Percentiles rank a stretch among this genome's conserved stretches.
phyloP scores from a whole-genome alignment of 2,329 filamentous ascomycete species.

The Pyrenophora teres region DNA sequence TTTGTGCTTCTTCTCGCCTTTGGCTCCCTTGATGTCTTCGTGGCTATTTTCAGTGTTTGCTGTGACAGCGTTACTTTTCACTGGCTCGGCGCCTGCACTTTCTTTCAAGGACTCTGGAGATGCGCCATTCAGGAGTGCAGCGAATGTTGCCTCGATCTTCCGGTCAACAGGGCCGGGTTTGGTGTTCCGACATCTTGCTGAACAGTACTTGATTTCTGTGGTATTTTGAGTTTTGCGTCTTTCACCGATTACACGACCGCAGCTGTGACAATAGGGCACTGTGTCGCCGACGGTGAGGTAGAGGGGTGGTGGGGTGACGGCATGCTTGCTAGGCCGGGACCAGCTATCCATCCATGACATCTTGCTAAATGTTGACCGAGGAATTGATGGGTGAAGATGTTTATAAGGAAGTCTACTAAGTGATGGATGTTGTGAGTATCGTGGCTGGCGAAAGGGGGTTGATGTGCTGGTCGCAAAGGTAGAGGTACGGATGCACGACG shows the following conservation, averaged over 20 bases:
- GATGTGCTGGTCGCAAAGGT: constrained; percentile 7
- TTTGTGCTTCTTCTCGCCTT: constrained; percentile 27
- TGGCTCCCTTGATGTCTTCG: neutral
- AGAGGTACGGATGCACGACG: constrained; percentile 28
- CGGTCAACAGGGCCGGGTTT: constrained; percentile 58
- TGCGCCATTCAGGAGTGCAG: constrained; percentile 46
- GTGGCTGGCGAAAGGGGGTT: neutral
- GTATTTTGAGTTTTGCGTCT: constrained; percentile 39
- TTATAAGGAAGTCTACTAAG: neutral
- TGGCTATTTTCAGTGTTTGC: neutral
- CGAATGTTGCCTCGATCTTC: constrained; percentile 59
- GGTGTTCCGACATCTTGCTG: constrained; percentile 57
- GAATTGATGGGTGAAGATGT: neutral
- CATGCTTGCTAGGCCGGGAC: constrained; percentile 50
- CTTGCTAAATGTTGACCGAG: constrained; percentile 15
- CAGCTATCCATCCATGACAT: constrained; percentile 59
- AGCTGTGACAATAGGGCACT: constrained; percentile 62
- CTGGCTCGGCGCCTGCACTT: constrained; percentile 1
- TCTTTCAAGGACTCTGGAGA: constrained; percentile 38
- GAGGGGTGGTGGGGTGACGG: constrained; percentile 56
- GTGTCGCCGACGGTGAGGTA: constrained; percentile 57
- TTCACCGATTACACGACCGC: constrained; percentile 60
- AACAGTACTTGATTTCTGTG: constrained; percentile 61
- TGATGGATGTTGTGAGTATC: neutral
- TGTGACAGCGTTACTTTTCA: neutral